Percentiles rank a stretch among this genome's conserved stretches.
phyloP scores from a whole-genome alignment of 2,329 filamentous ascomycete species.

The Paradendryphiella salina region DNA sequence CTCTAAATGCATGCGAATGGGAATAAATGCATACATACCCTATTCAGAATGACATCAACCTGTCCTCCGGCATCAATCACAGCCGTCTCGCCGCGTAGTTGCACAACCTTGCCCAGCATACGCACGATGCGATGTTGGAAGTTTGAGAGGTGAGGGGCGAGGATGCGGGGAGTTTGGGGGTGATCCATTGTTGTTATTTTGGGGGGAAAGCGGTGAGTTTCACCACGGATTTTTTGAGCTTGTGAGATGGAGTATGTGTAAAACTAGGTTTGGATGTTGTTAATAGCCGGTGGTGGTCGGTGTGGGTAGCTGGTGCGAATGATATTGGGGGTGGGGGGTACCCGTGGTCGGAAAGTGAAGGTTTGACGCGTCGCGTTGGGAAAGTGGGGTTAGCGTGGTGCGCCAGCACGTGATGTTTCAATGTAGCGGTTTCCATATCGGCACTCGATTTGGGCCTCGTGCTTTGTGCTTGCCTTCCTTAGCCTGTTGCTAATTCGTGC shows the following conservation, averaged over 20 bases:
- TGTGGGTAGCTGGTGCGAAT: not conserved
- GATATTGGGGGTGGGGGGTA: not conserved
- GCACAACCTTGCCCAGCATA: slow-evolving; percentile 80
- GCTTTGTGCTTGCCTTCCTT: too few relatives aligned
- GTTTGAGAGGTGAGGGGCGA: slow-evolving; percentile 74
- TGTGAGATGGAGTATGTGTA: not conserved
- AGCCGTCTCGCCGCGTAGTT: slow-evolving; percentile 79
- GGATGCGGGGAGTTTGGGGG: slow-evolving; percentile 73
- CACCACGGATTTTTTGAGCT: too few relatives aligned
- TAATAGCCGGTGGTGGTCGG: not conserved
- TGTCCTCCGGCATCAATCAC: slow-evolving; percentile 78
- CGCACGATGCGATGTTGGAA: slow-evolving; percentile 76
- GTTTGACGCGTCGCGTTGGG: slow-evolving; percentile 15
- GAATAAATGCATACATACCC: slow-evolving; percentile 54
- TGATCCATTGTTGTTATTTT: slow-evolving; percentile 33
- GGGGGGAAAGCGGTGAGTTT: not conserved
- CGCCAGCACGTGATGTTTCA: slow-evolving; percentile 14
- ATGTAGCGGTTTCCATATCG: too few relatives aligned
- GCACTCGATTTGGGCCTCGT: too few relatives aligned
- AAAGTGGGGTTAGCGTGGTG: slow-evolving; percentile 7
- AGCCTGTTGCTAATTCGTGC: too few relatives aligned
- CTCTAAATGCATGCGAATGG: not conserved
- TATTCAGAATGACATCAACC: slow-evolving; percentile 73
- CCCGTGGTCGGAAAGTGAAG: not conserved
- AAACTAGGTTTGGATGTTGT: not conserved